Conservation (phyloP, 2,329 filamentous ascomycete genomes). For the Aspergillus ochraceus region DNA sequence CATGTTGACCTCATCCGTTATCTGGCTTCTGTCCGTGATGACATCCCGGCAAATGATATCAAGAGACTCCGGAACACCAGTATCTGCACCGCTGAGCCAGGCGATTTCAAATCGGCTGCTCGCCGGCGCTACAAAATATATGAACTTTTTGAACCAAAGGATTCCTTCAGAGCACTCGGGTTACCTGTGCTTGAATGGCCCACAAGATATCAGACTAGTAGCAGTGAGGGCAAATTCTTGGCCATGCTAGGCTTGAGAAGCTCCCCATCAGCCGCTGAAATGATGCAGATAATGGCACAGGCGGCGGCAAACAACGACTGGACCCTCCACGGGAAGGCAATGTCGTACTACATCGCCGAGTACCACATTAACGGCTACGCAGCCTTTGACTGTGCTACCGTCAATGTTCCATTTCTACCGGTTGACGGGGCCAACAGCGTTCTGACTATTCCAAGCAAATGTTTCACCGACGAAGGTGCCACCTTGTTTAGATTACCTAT, state of each 20-base stretch:
- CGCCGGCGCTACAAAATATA: constrained; percentile 67
- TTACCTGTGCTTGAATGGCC: constrained; percentile 84
- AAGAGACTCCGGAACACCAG: constrained; percentile 73
- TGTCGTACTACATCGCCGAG: constrained; percentile 80
- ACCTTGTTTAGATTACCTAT: constrained; percentile 79
- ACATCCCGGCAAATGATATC: constrained; percentile 83
- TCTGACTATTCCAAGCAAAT: constrained; percentile 71
- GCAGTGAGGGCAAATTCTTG: constrained; percentile 74
- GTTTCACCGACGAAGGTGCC: constrained; percentile 78
- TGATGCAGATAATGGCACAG: constrained; percentile 76
- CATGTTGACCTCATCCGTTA: constrained; percentile 96
- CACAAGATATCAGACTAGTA: constrained; percentile 64
- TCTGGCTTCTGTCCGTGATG: constrained; percentile 80
- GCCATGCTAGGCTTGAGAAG: constrained; percentile 69
- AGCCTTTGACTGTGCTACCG: constrained; percentile 58
- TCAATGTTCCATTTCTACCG: constrained; percentile 66
- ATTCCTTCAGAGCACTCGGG: constrained; percentile 65
- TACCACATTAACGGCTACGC: constrained; percentile 76
- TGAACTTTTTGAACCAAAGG: constrained; percentile 79
- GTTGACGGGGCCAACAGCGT: constrained; percentile 61
- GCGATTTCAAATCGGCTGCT: constrained; percentile 55
- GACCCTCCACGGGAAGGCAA: constrained; percentile 64
- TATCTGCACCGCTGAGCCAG: constrained; percentile 74
- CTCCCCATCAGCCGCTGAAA: constrained; percentile 69
- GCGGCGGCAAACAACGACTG: constrained; percentile 53